Base-by-base conservation (phyloP, 129 eudicot species). In the Artemisia argyi region DNA sequence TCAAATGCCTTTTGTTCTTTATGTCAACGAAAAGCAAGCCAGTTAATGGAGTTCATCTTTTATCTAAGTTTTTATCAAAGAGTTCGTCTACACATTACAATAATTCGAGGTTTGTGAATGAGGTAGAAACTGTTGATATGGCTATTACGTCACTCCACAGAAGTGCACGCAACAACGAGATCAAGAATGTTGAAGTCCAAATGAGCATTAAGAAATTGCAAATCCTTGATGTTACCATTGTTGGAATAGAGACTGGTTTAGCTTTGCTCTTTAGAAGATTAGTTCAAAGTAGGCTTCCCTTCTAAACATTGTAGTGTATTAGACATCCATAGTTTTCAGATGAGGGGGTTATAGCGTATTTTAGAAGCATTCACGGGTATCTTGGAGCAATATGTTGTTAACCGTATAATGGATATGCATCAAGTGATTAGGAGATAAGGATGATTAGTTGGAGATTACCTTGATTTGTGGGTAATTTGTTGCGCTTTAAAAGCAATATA, bases 1-100 rank as follows among this genome's bases (percentile, higher is more conserved):
- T 85, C 30, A 76, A 68, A 32, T 30, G 73, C 49, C 69, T 77
- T 16, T 64, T 85, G 69, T 18, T 69, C 3, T 69, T 76, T n/a
- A 3, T 76, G 56, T 76, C 61, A 30, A 11, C 35, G 5, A 76
- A 68, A 22, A 7, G 57, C 22, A 69, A 69, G 67, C 35, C 53
- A 11, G 22, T 61, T 69, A 51, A 46, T 11, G 22, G 63, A 7
- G 55, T 17, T 11, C 69, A 44, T 49, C 53, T 68, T 16, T 4
- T 77, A 11, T 77, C 76, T 1, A 77, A 22, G 61, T 69, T 77
- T 28, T 9, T 50, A 16, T 2, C 58, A 19, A 77, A 51, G 42
- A 22, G 32, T 51, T 17, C 57, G 19, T 47, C 80, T 2, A 52
- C 6, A 19, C 61, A 54, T 20, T 75, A 35, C 17, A 61, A 46